Evolutionary conservation across 2,329 filamentous ascomycete genomes (phyloP).

Genomic region (Penicillium glabrum): DNA sequence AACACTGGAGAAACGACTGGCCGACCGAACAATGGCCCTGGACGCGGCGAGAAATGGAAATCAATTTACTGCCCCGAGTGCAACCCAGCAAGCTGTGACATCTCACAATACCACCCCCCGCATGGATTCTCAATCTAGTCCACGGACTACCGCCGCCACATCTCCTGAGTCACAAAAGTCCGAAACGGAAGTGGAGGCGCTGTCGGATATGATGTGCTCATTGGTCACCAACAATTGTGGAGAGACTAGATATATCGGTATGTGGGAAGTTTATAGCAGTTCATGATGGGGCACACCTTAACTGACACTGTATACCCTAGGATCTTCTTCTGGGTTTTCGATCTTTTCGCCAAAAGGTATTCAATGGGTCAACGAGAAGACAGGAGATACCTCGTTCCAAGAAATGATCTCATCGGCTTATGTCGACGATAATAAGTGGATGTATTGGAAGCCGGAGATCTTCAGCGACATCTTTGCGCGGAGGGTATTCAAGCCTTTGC

Average conservation of each 20-base stretch:
- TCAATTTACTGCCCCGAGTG: constrained; percentile 26
- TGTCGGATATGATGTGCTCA: constrained; percentile 99
- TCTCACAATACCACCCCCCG: constrained; percentile 49
- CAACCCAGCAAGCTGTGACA: constrained; percentile 31
- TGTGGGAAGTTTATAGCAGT: constrained; percentile 17
- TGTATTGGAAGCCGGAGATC: constrained; percentile 96
- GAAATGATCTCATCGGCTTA: constrained; percentile 91
- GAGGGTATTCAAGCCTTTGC: constrained; percentile 78
- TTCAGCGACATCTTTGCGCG: constrained; percentile 90
- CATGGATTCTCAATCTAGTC: constrained; percentile 49
- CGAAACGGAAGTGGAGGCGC: constrained; percentile 74
- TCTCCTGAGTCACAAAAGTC: constrained; percentile 56
- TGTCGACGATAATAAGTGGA: constrained; percentile 92
- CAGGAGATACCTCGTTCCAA: constrained; percentile 91
- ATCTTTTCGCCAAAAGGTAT: constrained; percentile 99
- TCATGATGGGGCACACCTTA: background rate
- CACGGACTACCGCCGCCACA: constrained; percentile 51
- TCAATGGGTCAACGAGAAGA: constrained; percentile 97
- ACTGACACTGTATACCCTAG: constrained; percentile 44
- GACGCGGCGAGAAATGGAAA: constrained; percentile 39
- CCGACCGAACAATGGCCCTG: constrained; percentile 48
- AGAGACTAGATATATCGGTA: constrained; percentile 94
- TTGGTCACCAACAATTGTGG: constrained; percentile 92
- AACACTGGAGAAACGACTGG: constrained; percentile 75
- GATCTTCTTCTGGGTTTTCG: constrained; percentile 95